Percentiles rank a stretch among this genome's conserved stretches.
Evolutionary conservation across 768 basidiomycete species (phyloP).

Genomic region (Trametes meyenii): DNA sequence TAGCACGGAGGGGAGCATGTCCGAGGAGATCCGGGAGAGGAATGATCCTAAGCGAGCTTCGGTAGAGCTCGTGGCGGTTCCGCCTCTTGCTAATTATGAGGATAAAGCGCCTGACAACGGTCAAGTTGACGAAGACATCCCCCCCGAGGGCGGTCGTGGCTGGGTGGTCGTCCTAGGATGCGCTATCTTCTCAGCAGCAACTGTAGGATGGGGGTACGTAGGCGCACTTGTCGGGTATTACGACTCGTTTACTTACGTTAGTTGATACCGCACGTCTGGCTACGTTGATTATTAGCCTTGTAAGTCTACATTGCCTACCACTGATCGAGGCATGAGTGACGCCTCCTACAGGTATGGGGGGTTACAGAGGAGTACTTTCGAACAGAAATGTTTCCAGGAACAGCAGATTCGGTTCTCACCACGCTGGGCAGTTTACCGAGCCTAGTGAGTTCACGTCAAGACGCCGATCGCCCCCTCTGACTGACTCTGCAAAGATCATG

Average conservation of each 20-base stretch:
- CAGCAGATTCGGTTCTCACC: conserved; percentile 21
- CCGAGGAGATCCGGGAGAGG: too few relatives aligned
- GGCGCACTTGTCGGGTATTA: not conserved
- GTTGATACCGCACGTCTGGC: not conserved
- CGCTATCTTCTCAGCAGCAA: conserved; percentile 30
- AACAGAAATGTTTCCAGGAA: conserved; percentile 29
- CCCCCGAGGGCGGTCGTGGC: conserved; percentile 35
- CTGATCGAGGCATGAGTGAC: too few relatives aligned
- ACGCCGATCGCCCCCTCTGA: not conserved
- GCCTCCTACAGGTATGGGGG: conserved; percentile 32
- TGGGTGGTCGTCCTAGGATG: conserved; percentile 39
- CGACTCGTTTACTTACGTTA: too few relatives aligned
- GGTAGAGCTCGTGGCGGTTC: not conserved
- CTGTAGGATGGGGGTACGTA: conserved; percentile 33
- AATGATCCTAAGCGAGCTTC: not conserved
- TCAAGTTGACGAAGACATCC: not conserved
- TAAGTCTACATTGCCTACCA: not conserved
- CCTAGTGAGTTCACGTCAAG: conserved; percentile 21
- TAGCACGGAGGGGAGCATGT: too few relatives aligned
- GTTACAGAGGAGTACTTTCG: conserved; percentile 38
- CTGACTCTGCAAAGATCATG: conserved; percentile 29
- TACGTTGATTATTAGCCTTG: conserved; percentile 9
- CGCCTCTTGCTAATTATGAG: not conserved
- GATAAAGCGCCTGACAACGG: not conserved
- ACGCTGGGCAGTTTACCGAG: conserved; percentile 32